phyloP scores from a whole-genome alignment of 192 early-diverging fungal species.

The Backusella liffmaniae region DNA sequence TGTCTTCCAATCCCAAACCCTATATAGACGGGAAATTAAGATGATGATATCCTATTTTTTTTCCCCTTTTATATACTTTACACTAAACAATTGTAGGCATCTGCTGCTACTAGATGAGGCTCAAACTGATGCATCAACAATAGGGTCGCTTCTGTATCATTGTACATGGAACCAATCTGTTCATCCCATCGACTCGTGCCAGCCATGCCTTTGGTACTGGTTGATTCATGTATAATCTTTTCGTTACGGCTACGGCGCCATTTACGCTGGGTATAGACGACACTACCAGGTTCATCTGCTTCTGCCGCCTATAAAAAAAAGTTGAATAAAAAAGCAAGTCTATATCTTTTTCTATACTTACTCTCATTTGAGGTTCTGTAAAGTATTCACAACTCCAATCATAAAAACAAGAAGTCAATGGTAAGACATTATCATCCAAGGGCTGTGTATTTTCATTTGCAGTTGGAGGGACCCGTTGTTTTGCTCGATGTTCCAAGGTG shows the following conservation, averaged over 20 bases:
- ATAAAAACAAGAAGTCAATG: slow-evolving; percentile 66
- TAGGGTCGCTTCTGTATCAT: slow-evolving; percentile 49
- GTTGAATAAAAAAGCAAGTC: not conserved
- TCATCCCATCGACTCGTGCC: slow-evolving; percentile 63
- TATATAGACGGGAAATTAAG: slow-evolving; percentile 21
- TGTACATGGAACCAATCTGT: slow-evolving; percentile 48
- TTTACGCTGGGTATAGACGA: slow-evolving; percentile 67
- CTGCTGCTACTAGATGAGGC: slow-evolving; percentile 77
- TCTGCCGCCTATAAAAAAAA: slow-evolving; percentile 57
- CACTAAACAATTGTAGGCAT: slow-evolving; percentile 68
- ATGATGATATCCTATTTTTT: not conserved
- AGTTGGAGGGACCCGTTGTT: not conserved
- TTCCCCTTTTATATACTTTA: slow-evolving; percentile 20
- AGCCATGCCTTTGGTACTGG: slow-evolving; percentile 49
- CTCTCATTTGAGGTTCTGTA: slow-evolving; percentile 84
- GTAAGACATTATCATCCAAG: slow-evolving; percentile 43
- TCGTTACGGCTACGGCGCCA: slow-evolving; percentile 75
- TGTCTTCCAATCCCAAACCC: slow-evolving; percentile 77
- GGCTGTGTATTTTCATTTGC: not conserved
- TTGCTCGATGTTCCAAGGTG: not conserved
- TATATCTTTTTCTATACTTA: slow-evolving; percentile 20
- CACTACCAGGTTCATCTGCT: slow-evolving; percentile 78
- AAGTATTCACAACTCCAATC: slow-evolving; percentile 90
- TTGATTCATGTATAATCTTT: slow-evolving; percentile 52
- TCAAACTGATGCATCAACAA: slow-evolving; percentile 84